These are phyloP conservation scores for Pinus albicaulis DNA, from an alignment of 75 land plant species.

Conservation along the genomic window DNA sequence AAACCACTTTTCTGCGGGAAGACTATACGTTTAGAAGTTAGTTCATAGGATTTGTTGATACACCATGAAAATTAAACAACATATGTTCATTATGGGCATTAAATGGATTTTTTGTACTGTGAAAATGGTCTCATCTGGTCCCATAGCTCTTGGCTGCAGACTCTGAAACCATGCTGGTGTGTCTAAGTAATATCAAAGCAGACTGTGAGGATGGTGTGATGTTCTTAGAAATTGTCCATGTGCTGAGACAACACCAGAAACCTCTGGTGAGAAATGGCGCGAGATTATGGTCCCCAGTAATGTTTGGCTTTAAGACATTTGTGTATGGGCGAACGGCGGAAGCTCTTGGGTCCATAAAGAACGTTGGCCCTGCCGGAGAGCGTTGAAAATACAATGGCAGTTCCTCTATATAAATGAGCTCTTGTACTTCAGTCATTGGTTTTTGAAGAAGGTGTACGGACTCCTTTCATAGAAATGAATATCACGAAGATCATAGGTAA, in stretches of 20 bases:
- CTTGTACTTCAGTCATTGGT: slow-evolving; percentile 42
- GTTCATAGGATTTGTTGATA: too few species aligned
- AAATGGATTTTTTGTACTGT: slow-evolving; percentile 12
- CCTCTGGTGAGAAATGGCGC: slow-evolving; percentile 47
- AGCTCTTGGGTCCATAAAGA: slow-evolving; percentile 66
- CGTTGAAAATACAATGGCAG: slow-evolving; percentile 76
- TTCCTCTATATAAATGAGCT: slow-evolving; percentile 90
- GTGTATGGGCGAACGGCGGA: slow-evolving; percentile 59
- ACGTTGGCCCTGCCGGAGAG: slow-evolving; percentile 45
- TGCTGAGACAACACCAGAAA: slow-evolving; percentile 45
- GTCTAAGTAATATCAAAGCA: slow-evolving; percentile 41
- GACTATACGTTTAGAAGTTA: slow-evolving; percentile 25
- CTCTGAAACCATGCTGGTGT: slow-evolving; percentile 38
- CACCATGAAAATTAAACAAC: too few species aligned
- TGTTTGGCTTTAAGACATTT: slow-evolving; percentile 66
- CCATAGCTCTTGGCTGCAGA: slow-evolving; percentile 22
- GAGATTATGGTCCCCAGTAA: slow-evolving; percentile 68
- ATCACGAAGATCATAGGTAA: slow-evolving; percentile 17
- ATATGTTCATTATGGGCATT: slow-evolving; percentile 17
- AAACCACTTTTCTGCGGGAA: too few species aligned
- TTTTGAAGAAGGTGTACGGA: slow-evolving; percentile 37
- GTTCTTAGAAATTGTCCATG: slow-evolving; percentile 56
- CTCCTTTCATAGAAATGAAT: too few species aligned
- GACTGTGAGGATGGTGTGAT: slow-evolving; percentile 58
- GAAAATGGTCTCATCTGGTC: slow-evolving; percentile 32